Evolutionary conservation across 225 moss, liverwort and hornwort genomes (phyloP).

Genomic region (Neckera pumila): DNA sequence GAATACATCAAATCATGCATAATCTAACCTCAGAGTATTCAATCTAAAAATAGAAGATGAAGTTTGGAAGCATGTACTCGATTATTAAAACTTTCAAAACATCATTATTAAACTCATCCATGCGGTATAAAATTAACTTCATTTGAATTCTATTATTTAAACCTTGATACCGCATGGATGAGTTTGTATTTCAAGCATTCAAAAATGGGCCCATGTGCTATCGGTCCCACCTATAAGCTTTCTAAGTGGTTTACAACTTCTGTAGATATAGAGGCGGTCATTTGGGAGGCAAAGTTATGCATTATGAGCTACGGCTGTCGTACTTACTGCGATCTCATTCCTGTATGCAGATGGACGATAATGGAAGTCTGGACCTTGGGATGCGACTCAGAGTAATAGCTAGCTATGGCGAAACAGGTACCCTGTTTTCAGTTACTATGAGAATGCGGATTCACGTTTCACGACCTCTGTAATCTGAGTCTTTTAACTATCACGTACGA

Average conservation of each 20-base stretch:
- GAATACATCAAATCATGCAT: not conserved
- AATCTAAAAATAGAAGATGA: not conserved
- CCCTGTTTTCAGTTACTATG: not conserved
- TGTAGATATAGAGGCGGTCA: not conserved
- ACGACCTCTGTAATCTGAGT: not conserved
- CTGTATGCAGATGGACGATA: conserved; percentile 16
- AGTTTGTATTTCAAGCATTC: no score
- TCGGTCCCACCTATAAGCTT: not conserved
- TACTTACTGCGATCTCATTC: not conserved
- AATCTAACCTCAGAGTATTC: not conserved
- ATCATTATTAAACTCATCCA: no score
- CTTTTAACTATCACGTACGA: not conserved
- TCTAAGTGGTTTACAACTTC: not conserved
- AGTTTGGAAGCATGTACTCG: not conserved
- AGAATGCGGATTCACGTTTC: not conserved
- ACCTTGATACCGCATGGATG: no score
- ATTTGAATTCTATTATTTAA: no score
- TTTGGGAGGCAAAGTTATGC: not conserved
- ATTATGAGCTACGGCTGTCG: not conserved
- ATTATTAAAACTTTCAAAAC: not conserved
- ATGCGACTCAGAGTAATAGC: conserved; percentile 13
- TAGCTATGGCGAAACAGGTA: conserved; percentile 23
- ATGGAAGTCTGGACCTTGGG: conserved; percentile 31
- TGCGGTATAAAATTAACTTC: no score
- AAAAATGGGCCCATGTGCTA: not conserved